Percentiles rank a stretch among this genome's conserved stretches.
Evolutionary conservation across 345 rosid genomes (phyloP).

Genomic region (Gossypium bickii): DNA sequence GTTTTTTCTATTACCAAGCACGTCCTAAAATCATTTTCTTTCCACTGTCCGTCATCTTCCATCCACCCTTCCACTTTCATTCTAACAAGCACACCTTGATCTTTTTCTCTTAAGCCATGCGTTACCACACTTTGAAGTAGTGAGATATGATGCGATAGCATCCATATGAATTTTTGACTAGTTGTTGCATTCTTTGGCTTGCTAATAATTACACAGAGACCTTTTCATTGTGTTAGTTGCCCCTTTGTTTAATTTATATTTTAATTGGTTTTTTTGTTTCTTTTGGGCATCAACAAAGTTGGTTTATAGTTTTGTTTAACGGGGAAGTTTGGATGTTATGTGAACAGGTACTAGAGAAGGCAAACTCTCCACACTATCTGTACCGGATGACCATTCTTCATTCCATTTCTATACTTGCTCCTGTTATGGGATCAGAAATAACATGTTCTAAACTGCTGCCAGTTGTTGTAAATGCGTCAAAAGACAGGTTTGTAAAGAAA

Average conservation of each 20-base stretch:
- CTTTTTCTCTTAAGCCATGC: neutral
- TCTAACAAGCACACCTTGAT: too few species aligned
- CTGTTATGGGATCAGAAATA: constrained; percentile 89
- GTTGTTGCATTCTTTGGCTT: neutral
- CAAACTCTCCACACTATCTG: constrained; percentile 68
- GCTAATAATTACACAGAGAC: too few species aligned
- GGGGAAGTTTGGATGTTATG: constrained; percentile 2
- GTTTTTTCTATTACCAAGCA: too few species aligned
- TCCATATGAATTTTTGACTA: neutral
- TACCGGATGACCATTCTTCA: constrained; percentile 84
- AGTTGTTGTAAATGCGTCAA: constrained; percentile 59
- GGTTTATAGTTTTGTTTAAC: neutral
- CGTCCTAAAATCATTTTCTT: too few species aligned
- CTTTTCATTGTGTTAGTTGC: neutral
- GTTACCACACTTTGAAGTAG: neutral
- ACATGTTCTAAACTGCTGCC: constrained; percentile 83
- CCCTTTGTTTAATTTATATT: neutral
- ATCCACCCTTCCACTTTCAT: too few species aligned
- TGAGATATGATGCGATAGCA: neutral
- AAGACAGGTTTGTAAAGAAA: constrained; percentile 56
- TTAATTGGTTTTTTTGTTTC: neutral
- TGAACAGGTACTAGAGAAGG: constrained; percentile 73
- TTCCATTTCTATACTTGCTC: constrained; percentile 77
- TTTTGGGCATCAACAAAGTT: neutral
- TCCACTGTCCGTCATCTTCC: too few species aligned